A percentile compares a stretch with the other conserved stretches of the same genome.
Conservation (phyloP, 2,329 filamentous ascomycete species). For the Byssothecium circinans region DNA sequence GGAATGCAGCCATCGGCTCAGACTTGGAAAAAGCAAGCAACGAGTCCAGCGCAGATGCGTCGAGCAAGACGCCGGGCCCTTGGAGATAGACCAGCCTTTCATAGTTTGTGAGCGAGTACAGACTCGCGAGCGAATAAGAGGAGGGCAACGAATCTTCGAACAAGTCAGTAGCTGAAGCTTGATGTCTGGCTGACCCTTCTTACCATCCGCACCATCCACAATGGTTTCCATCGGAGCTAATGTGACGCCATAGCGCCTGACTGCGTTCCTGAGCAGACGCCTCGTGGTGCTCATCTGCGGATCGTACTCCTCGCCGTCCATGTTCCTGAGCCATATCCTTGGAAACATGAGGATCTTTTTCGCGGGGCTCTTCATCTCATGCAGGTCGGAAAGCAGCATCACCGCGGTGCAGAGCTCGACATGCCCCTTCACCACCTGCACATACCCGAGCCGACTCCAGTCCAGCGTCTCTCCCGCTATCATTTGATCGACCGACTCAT, state of each 20-base stretch:
- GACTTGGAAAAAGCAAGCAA: slow-evolving; percentile 46
- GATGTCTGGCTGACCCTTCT: slow-evolving; percentile 4
- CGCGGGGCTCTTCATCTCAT: slow-evolving; percentile 50
- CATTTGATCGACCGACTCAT: slow-evolving; percentile 36
- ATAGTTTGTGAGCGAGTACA: slow-evolving; percentile 49
- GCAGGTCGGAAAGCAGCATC: slow-evolving; percentile 53
- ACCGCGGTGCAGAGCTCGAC: slow-evolving; percentile 53
- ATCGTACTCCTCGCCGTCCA: slow-evolving; percentile 42
- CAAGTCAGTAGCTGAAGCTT: slow-evolving; percentile 7
- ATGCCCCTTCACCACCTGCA: slow-evolving; percentile 50
- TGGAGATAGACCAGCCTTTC: slow-evolving; percentile 51
- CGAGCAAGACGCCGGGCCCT: slow-evolving; percentile 49
- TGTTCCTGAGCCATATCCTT: slow-evolving; percentile 37
- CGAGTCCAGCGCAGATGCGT: slow-evolving; percentile 51
- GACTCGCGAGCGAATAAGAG: slow-evolving; percentile 49
- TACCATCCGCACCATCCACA: slow-evolving; percentile 37
- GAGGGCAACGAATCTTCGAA: slow-evolving; percentile 31
- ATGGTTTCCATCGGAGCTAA: slow-evolving; percentile 49
- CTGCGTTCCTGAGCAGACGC: slow-evolving; percentile 49
- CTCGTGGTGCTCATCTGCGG: slow-evolving; percentile 49
- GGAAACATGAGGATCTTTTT: slow-evolving; percentile 51
- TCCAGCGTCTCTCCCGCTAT: slow-evolving; percentile 43
- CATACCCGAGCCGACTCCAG: slow-evolving; percentile 51
- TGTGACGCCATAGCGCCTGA: slow-evolving; percentile 49
- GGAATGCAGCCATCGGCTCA: slow-evolving; percentile 39